Evolutionary conservation across 2,329 filamentous ascomycete species (phyloP), one percentile per base, ranked within the genome.

Genomic region (Epichloe brachyelytri): DNA sequence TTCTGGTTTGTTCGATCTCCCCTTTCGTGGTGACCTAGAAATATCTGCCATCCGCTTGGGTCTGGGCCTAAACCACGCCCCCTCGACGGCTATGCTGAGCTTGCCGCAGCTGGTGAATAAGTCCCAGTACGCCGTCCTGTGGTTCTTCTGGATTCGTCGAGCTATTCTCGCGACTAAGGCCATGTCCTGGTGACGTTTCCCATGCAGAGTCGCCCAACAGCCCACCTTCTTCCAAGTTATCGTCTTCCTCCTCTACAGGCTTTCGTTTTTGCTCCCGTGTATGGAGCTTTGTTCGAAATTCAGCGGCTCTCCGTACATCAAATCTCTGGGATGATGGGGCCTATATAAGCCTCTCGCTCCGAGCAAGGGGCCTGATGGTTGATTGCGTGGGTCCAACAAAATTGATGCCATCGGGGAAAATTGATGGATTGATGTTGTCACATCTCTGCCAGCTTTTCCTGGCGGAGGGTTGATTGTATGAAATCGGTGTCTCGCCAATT

Each of bases 301-400:
- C 57, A 69, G 73, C 46, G 62, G 68, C 55, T 71, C 78, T 36
- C 64, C 71, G 46, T 69, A 74, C 57, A 73, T 73, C 49, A 62
- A 69, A 60, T 70, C 66, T 52, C 68, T 68, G 58, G 71, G 59
- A 56, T 69, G 65, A 20, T 75, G 73, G 14, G 66, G 64, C 48
- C 71, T 67, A 53, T 78, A 69, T n/a, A 69, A 60, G 48, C 73
- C 77, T 39, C 73, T 71, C 17, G 60, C 67, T 2, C 68, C 68
- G 37, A 71, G 63, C 5, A 69, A 69, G 10, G 75, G 71, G 2
- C 70, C 69, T 1, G 74, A 71, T 5, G 85, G 85, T 54, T 89
- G 85, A 54, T 90, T 82, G 60, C 86, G 85, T 2, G 85, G 81
- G 65, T 90, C 86, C 2, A 90, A 71, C 2, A 90, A 72, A 56